A percentile compares a stretch with the other conserved stretches of the same genome.
Conservation (phyloP, 192 early-diverging fungal species). For the Paraglomus occultum region DNA sequence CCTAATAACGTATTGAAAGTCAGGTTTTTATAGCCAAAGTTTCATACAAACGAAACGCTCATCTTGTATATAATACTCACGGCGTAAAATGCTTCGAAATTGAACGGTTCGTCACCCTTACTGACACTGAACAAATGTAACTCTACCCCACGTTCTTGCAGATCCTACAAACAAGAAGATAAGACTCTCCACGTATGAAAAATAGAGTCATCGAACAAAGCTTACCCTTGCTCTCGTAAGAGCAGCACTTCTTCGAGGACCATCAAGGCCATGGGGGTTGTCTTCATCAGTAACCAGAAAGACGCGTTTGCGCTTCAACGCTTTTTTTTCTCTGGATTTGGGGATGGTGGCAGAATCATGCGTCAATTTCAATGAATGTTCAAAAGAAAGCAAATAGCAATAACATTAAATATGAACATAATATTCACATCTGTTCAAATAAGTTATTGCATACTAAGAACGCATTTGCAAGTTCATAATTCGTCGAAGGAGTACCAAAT, state of each 20-base stretch:
- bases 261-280: constrained; percentile 54
- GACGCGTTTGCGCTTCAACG: constrained; percentile 56
- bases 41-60: not conserved
- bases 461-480: constrained; percentile 58
- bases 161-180: constrained; percentile 43
- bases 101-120: constrained; percentile 47
- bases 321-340: constrained; percentile 39
- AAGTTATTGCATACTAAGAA: constrained; percentile 47
- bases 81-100: constrained; percentile 58
- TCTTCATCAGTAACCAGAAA: constrained; percentile 75
- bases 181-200: not conserved
- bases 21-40: not conserved
- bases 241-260: constrained; percentile 48
- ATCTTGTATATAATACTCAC: constrained; percentile 34
- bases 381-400: not conserved
- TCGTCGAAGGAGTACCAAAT: constrained; percentile 47
- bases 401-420: not conserved
- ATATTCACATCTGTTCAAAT: constrained; percentile 5
- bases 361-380: not conserved
- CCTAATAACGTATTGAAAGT: constrained; percentile 24
- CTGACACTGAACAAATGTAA: constrained; percentile 65
- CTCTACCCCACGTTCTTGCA: constrained; percentile 54
- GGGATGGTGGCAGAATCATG: not conserved
- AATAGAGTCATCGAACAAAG: not conserved
- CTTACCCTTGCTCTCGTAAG: constrained; percentile 53